phyloP scores from a whole-genome alignment of 148 eudicot genomes.

The Rheum nobile region DNA sequence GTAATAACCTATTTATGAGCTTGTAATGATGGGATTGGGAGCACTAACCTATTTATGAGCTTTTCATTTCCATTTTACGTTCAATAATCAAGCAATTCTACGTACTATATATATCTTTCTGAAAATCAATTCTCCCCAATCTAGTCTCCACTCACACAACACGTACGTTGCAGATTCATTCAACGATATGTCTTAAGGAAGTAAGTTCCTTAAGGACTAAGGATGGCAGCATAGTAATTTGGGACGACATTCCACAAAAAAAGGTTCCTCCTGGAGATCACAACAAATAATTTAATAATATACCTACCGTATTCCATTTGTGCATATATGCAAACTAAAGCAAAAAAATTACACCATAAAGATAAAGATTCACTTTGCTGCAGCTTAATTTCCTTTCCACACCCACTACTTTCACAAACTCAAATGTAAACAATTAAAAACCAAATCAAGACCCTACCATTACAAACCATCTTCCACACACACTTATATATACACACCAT shows the following conservation, averaged over 20 bases:
- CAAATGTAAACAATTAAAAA: background rate
- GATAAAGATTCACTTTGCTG: slow-evolving; percentile 2
- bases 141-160: no score
- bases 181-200: no score
- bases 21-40: no score
- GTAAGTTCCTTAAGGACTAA: slow-evolving; percentile 2
- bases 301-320: slow-evolving; percentile 1
- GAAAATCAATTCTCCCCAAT: no score
- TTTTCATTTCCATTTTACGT: no score
- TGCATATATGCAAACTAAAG: background rate
- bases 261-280: background rate
- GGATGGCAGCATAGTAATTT: slow-evolving; percentile 3
- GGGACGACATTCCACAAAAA: background rate
- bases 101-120: no score
- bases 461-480: no score
- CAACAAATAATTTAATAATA: background rate
- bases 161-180: no score
- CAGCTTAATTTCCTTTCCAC: background rate
- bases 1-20: no score
- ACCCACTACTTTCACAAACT: background rate
- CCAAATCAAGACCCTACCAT: background rate
- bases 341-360: background rate
- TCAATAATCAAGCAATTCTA: no score
- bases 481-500: background rate
- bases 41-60: no score